Evolutionary conservation across 148 eudicot species (phyloP).

Genomic region (Nepenthes gracilis): DNA sequence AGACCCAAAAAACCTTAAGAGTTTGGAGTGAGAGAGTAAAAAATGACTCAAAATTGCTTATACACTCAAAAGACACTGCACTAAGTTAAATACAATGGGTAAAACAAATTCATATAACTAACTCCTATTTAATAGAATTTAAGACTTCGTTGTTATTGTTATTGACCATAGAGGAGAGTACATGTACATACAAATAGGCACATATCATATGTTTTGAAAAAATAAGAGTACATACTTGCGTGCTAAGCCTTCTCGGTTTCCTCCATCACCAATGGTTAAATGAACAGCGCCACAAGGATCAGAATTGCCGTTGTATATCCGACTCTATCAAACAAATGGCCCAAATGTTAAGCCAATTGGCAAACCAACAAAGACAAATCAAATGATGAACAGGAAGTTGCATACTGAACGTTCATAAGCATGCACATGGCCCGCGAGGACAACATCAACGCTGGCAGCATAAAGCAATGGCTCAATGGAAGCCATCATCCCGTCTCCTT

Average conservation of each 20-base stretch:
- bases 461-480: slow-evolving; percentile 78
- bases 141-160: too few species aligned
- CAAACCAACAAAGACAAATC: background rate
- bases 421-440: slow-evolving; percentile 88
- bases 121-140: too few species aligned
- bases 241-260: slow-evolving; percentile 91
- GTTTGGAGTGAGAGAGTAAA: too few species aligned
- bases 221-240: slow-evolving; percentile 28
- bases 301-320: slow-evolving; percentile 47
- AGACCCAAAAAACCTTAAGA: too few species aligned
- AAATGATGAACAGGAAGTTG: background rate
- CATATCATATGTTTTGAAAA: background rate
- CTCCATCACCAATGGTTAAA: slow-evolving; percentile 96
- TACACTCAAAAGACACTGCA: too few species aligned
- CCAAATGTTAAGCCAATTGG: slow-evolving; percentile 5
- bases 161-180: background rate
- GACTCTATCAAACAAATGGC: slow-evolving; percentile 38
- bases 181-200: slow-evolving; percentile 1
- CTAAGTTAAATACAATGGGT: too few species aligned
- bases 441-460: slow-evolving; percentile 87
- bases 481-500: slow-evolving; percentile 84
- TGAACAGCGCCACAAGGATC: slow-evolving; percentile 91
- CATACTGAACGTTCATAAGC: slow-evolving; percentile 96
- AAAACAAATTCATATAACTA: too few species aligned
- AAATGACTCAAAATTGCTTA: too few species aligned